Evolutionary conservation across 1,139 yeast genomes (phyloP).

Genomic region (Scheffersomyces illinoinensis): DNA sequence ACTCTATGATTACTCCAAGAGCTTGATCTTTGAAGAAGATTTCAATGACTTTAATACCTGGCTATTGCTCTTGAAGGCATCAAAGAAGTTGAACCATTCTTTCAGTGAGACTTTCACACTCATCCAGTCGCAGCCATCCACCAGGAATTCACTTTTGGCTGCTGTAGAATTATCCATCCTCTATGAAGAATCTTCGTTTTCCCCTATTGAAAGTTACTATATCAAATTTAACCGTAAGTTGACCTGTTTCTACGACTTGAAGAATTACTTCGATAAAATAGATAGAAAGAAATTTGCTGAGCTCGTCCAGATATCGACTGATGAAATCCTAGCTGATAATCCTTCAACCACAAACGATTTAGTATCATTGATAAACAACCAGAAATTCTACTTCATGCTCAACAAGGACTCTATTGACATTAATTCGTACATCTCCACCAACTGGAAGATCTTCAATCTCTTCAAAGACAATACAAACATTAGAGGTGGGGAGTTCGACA

Average conservation of each 20-base stretch:
- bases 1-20: constrained; percentile 32
- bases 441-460: constrained; percentile 38
- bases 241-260: constrained; percentile 63
- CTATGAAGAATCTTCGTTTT: constrained; percentile 14
- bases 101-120: constrained; percentile 8
- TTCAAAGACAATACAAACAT: constrained; percentile 26
- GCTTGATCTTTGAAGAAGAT: constrained; percentile 40
- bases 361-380: constrained; percentile 48
- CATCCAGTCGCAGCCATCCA: constrained; percentile 22
- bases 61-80: constrained; percentile 52
- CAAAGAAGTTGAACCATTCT: constrained; percentile 22
- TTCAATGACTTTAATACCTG: constrained; percentile 65
- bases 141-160: constrained; percentile 63
- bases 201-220: constrained; percentile 44
- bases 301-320: constrained; percentile 9
- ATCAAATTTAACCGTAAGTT: constrained; percentile 47
- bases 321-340: constrained; percentile 4
- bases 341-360: constrained; percentile 28
- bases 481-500: constrained; percentile 51
- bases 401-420: constrained; percentile 14
- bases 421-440: constrained; percentile 11
- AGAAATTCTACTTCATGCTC: constrained; percentile 40
- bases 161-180: constrained; percentile 43
- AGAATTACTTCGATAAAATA: constrained; percentile 26
- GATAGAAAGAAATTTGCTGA: constrained; percentile 11